A percentile compares a stretch with the other conserved stretches of the same genome.
Conservation (phyloP, 2,329 filamentous ascomycete species). For the Diaporthe humulicola region DNA sequence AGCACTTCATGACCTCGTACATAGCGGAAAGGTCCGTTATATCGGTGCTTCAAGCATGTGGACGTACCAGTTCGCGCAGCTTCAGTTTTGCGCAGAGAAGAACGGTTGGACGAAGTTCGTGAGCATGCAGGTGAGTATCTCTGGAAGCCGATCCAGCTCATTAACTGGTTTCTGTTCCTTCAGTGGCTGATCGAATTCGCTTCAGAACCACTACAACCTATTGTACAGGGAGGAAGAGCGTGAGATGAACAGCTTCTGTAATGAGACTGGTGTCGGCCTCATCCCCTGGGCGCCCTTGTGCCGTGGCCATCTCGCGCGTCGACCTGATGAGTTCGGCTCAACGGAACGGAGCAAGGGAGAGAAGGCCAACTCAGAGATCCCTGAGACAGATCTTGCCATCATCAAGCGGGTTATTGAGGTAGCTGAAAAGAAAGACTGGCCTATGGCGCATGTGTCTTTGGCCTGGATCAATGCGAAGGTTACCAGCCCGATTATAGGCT, state of each 20-base stretch:
- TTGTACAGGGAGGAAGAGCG: slow-evolving; percentile 74
- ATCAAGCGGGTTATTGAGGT: slow-evolving; percentile 47
- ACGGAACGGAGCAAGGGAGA: slow-evolving; percentile 49
- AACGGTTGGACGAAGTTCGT: slow-evolving; percentile 73
- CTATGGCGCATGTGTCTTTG: slow-evolving; percentile 74
- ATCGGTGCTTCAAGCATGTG: slow-evolving; percentile 66
- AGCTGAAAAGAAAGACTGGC: slow-evolving; percentile 51
- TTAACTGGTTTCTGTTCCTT: not conserved
- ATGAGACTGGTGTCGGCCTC: slow-evolving; percentile 55
- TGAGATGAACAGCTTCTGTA: slow-evolving; percentile 59
- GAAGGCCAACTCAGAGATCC: slow-evolving; percentile 50
- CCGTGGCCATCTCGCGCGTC: slow-evolving; percentile 53
- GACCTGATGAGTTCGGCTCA: slow-evolving; percentile 46
- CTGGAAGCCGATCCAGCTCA: too few relatives aligned
- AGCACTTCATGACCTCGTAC: slow-evolving; percentile 71
- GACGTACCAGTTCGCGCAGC: slow-evolving; percentile 64
- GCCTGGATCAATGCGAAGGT: slow-evolving; percentile 72
- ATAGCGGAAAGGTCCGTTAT: slow-evolving; percentile 69
- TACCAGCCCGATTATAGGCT: slow-evolving; percentile 71
- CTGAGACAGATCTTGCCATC: slow-evolving; percentile 50
- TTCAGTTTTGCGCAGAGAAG: slow-evolving; percentile 69
- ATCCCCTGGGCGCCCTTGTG: slow-evolving; percentile 57
- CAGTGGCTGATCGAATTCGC: not conserved
- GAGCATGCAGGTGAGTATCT: slow-evolving; percentile 65
- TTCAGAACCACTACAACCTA: slow-evolving; percentile 62